Evolutionary conservation across 176 grass and related monocot species (phyloP).

Genomic region (Cenchrus fungigraminus): DNA sequence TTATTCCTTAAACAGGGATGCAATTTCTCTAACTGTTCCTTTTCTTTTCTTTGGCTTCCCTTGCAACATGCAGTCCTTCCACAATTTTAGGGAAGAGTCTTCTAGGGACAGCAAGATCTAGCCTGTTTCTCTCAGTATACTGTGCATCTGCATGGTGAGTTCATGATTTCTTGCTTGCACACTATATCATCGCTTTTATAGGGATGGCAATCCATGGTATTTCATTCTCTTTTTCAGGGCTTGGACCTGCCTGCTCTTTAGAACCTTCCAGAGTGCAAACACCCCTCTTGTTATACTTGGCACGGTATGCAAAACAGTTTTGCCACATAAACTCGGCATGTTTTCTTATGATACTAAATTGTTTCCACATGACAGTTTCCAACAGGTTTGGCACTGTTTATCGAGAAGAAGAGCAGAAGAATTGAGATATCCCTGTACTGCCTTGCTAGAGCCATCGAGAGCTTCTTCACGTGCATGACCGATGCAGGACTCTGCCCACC

Average conservation of each 20-base stretch:
- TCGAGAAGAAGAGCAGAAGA: slow-evolving; percentile 94
- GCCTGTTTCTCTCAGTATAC: slow-evolving; percentile 87
- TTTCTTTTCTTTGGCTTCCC: background rate
- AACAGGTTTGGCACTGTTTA: slow-evolving; percentile 77
- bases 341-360: slow-evolving; percentile 39
- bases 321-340: background rate
- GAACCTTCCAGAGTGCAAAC: slow-evolving; percentile 66
- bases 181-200: slow-evolving; percentile 4
- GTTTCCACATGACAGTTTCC: slow-evolving; percentile 62
- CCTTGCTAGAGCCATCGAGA: slow-evolving; percentile 84
- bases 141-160: slow-evolving; percentile 90
- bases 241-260: slow-evolving; percentile 93
- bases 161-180: background rate
- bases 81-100: slow-evolving; percentile 93
- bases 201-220: slow-evolving; percentile 32
- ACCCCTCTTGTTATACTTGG: slow-evolving; percentile 71
- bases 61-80: slow-evolving; percentile 66
- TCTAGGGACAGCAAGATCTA: slow-evolving; percentile 85
- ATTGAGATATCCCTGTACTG: slow-evolving; percentile 97
- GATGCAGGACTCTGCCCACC: slow-evolving; percentile 80
- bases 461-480: slow-evolving; percentile 89
- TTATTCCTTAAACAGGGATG: background rate
- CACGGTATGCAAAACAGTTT: slow-evolving; percentile 54
- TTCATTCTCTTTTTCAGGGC: slow-evolving; percentile 60
- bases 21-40: slow-evolving; percentile 30